Percentiles rank a stretch among this genome's conserved stretches.
Conservation (phyloP, 169 alveolate genomes). For the Plasmodium inui region DNA sequence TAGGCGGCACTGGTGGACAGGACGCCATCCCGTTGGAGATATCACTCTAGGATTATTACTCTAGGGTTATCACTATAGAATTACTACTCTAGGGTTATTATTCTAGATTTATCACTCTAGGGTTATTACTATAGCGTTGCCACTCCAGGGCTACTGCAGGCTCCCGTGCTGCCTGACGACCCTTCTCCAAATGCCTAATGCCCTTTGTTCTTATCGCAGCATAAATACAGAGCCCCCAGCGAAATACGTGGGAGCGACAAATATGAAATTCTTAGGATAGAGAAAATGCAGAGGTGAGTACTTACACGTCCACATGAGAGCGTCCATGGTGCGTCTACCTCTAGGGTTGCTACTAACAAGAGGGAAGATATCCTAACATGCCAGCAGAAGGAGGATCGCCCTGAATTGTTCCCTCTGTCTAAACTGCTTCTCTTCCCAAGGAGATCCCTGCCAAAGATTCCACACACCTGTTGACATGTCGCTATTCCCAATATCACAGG, state of each 20-base stretch:
- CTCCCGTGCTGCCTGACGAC: not conserved
- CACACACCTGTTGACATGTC: not conserved
- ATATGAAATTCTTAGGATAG: slow-evolving; percentile 42
- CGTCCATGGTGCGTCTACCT: not conserved
- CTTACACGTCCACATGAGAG: not conserved
- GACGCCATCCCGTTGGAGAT: not conserved
- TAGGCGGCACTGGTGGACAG: not conserved
- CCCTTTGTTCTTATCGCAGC: not conserved
- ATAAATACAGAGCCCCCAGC: slow-evolving; percentile 18
- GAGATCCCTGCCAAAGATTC: not conserved
- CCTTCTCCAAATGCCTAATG: not conserved
- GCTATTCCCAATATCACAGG: slow-evolving; percentile 11
- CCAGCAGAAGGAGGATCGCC: not conserved
- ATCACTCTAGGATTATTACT: not conserved
- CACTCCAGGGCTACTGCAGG: not conserved
- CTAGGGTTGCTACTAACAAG: not conserved
- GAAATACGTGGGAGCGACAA: slow-evolving; percentile 34
- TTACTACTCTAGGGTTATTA: too few relatives aligned
- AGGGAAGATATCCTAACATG: not conserved
- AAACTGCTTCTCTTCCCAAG: not conserved
- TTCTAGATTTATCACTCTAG: not conserved
- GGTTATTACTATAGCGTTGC: too few relatives aligned
- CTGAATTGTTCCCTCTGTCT: not conserved
- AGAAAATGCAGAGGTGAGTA: slow-evolving; percentile 46
- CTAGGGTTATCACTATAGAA: not conserved